Evolutionary conservation across 1,139 yeast species (phyloP), one percentile per base, ranked within the genome.

Genomic region (Nakaseomyces sp.): DNA sequence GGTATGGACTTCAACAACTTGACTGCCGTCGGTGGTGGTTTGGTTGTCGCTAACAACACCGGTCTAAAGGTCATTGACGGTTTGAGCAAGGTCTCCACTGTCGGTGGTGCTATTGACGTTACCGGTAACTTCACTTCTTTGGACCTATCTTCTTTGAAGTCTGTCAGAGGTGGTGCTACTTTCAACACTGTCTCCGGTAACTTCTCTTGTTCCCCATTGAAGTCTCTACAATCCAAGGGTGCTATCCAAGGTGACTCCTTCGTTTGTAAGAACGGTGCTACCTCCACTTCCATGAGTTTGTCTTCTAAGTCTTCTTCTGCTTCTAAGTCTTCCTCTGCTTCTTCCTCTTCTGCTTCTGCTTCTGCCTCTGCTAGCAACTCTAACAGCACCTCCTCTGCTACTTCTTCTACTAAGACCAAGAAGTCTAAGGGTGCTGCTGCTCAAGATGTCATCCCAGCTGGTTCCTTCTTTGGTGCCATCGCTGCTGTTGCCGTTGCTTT

Each of bases 121-220:
- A 70, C 69, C 55, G 99, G 99, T 74, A 69, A 76, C 66, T 87
- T 89, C 70, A 73, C 78, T 65, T 76, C 79, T 61, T 93, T 94
- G 65, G 70, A 86, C 52, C 76, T 91, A 66, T 78, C 81, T 54
- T 63, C 76, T 30, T 77, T 91, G 66, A 72, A 69, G 58, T 77
- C 81, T 60, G 95, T 93, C 63, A 76, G 78, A 66, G 98, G 98
- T 77, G 96, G 95, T 68, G 94, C 89, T 71, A 71, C 72, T 63
- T 74, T 91, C 65, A 81, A 81, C 65, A 77, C 95, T 49, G 63
- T 69, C 50, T 71, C 77, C 54, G 82, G 85, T 65, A 80, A 81
- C 61, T 79, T 86, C 69, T 77, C 86, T 70, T 91, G 98, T 78
- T 66, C 73, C 52, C 72, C 76, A 47, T 86, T 88, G 75, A 76